A percentile compares a stretch with the other conserved stretches of the same genome.
These are phyloP conservation scores for Tetrahymena elliotti DNA, from an alignment of 73 alveolate genomes.

Conservation along the genomic window DNA sequence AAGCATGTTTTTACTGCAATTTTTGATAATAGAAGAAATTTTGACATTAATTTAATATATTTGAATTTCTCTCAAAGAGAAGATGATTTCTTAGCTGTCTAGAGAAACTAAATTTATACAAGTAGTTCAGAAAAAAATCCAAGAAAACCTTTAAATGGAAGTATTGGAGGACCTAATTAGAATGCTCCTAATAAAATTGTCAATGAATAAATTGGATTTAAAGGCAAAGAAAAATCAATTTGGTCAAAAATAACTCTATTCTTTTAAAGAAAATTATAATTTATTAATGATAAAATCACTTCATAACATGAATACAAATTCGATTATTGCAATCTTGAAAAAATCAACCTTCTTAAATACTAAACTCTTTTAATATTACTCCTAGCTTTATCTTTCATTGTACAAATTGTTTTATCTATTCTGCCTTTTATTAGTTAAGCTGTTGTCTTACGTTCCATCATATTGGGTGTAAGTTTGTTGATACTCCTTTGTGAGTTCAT, in stretches of 20 bases:
- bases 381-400: not conserved
- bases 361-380: not conserved
- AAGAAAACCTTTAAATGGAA: not conserved
- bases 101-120: not conserved
- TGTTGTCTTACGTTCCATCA: not conserved
- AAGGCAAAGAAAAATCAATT: not conserved
- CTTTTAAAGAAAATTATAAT: not conserved
- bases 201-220: not conserved
- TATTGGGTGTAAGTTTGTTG: not conserved
- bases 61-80: not conserved
- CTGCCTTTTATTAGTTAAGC: not conserved
- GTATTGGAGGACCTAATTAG: not conserved
- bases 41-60: not conserved
- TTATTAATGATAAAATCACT: not conserved
- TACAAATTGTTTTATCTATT: not conserved
- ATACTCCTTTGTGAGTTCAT: not conserved
- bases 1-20: not conserved
- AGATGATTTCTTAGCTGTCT: not conserved
- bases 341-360: not conserved
- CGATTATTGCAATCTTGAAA: not conserved
- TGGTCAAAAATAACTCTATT: not conserved
- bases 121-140: not conserved
- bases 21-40: not conserved
- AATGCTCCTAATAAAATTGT: not conserved
- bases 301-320: not conserved